Conservation (phyloP, 116 monocot species). For the Zostera marina region DNA sequence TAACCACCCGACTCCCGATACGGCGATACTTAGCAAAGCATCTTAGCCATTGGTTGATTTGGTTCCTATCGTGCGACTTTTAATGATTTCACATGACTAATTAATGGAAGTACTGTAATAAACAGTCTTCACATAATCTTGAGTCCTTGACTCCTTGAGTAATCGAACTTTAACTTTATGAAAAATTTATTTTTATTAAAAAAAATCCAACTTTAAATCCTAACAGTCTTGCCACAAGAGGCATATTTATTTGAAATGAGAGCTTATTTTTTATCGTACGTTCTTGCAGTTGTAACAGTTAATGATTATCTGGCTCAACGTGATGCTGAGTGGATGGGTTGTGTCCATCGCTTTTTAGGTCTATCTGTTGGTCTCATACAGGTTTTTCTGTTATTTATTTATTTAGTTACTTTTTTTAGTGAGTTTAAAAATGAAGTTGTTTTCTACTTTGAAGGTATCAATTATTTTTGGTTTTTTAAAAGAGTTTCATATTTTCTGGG, state of each 20-base stretch:
- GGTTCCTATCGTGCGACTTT: too few species aligned
- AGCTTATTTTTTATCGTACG: constrained; percentile 4
- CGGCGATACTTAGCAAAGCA: too few species aligned
- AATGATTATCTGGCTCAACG: constrained; percentile 99
- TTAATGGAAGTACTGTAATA: not conserved
- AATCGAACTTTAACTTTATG: too few species aligned
- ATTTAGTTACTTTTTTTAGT: too few species aligned
- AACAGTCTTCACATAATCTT: not conserved
- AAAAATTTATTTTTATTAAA: too few species aligned
- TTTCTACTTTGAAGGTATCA: not conserved
- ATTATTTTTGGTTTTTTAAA: not conserved
- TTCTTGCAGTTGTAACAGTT: constrained; percentile 81
- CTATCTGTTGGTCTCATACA: constrained; percentile 97
- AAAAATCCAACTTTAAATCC: too few species aligned
- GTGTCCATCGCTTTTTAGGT: constrained; percentile 94
- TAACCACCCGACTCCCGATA: too few species aligned
- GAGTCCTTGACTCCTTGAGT: too few species aligned
- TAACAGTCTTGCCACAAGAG: not conserved
- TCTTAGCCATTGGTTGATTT: too few species aligned
- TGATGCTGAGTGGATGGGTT: constrained; percentile 99
- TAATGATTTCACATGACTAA: not conserved
- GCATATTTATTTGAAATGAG: not conserved
- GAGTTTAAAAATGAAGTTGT: not conserved
- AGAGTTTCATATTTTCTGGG: not conserved
- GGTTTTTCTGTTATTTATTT: constrained; percentile 12